Conservation (phyloP, 495 filamentous ascomycete species). For the Chaetomium tenue region DNA sequence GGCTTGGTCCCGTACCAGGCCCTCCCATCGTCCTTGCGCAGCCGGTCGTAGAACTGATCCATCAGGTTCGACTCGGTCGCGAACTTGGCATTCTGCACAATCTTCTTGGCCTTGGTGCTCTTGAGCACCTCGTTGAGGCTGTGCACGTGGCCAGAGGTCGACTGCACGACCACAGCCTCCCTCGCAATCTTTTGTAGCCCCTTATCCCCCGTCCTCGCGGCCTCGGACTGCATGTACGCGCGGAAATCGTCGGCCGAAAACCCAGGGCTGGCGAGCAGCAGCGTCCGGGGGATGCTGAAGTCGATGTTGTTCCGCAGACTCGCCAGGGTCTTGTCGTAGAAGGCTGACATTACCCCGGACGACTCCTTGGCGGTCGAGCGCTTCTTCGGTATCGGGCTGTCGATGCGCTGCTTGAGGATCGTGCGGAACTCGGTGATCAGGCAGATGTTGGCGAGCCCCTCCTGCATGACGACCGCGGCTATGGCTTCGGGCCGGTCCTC, state of each 20-base stretch:
- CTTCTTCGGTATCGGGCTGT: conserved; percentile 79
- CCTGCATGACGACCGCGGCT: conserved; percentile 90
- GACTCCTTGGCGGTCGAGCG: conserved; percentile 60
- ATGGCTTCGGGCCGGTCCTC: conserved; percentile 74
- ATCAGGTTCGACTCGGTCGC: conserved; percentile 80
- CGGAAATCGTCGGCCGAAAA: conserved; percentile 81
- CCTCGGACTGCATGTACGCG: conserved; percentile 72
- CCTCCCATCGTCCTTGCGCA: conserved; percentile 81
- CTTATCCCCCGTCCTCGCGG: conserved; percentile 65
- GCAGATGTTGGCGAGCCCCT: conserved; percentile 89
- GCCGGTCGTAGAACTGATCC: conserved; percentile 75
- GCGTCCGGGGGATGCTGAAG: conserved; percentile 62
- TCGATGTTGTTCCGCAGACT: conserved; percentile 78
- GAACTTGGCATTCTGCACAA: conserved; percentile 81
- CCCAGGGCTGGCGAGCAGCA: conserved; percentile 87
- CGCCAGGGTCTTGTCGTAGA: conserved; percentile 74
- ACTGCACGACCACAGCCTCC: conserved; percentile 73
- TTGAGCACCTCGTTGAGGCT: conserved; percentile 81
- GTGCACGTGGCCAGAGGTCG: conserved; percentile 79
- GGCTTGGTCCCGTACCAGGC: conserved; percentile 90
- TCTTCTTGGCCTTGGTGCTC: conserved; percentile 68
- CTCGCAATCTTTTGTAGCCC: conserved; percentile 57
- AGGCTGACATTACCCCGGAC: conserved; percentile 73
- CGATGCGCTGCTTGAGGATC: conserved; percentile 81
- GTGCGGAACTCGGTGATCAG: conserved; percentile 90